Conservation (phyloP, 495 filamentous ascomycete genomes). For the Aspergillus nanangensis region DNA sequence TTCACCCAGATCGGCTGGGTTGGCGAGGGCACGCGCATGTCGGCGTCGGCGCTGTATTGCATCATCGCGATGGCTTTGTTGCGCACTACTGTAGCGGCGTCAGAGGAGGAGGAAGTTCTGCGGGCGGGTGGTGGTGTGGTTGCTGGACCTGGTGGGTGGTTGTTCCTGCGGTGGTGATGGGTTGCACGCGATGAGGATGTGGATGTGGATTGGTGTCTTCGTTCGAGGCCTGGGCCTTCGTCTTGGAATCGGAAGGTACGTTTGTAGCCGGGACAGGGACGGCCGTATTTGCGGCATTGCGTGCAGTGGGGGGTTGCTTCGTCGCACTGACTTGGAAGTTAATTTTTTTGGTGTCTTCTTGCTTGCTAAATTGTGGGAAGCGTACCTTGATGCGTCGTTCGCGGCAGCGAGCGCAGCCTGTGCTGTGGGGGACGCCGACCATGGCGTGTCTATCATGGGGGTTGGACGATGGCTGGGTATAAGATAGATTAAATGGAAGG, state of each 20-base stretch:
- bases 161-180: conserved; percentile 7
- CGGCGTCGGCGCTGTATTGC: no score
- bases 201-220: conserved; percentile 18
- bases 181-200: conserved; percentile 3
- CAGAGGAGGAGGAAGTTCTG: background rate
- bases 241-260: conserved; percentile 34
- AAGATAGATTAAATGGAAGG: background rate
- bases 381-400: conserved; percentile 34
- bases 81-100: conserved; percentile 18
- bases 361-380: background rate
- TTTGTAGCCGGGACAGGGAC: conserved; percentile 33
- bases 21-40: no score
- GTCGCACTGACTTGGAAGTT: conserved; percentile 21
- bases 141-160: background rate
- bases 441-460: conserved; percentile 10
- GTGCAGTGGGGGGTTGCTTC: conserved; percentile 28
- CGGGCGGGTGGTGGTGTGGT: background rate
- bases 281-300: conserved; percentile 32
- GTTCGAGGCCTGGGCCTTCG: conserved; percentile 27
- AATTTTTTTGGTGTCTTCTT: background rate
- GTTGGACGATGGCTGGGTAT: background rate
- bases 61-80: conserved; percentile 24
- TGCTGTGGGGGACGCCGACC: conserved; percentile 37
- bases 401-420: conserved; percentile 32
- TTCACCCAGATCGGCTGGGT: no score